Evolutionary conservation across 768 basidiomycete genomes (phyloP), one percentile per base, ranked within the genome.

Genomic region (Amanita phalloides): DNA sequence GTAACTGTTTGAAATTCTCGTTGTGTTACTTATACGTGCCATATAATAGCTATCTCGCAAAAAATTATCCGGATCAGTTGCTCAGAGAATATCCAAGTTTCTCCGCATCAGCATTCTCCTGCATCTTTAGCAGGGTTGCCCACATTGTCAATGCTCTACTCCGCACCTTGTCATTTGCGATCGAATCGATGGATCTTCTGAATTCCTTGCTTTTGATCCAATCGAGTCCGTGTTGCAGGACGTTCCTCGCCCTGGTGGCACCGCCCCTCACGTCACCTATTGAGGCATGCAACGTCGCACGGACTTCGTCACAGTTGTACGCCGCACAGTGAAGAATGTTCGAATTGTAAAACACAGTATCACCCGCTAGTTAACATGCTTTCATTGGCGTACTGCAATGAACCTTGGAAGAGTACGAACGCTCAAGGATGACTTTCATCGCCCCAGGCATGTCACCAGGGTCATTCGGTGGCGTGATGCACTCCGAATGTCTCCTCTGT

Each of bases 341-440:
- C 56, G 75, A 79, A 60, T 86, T 86, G 63, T 90, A 89, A 63
- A 90, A 89, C 21, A 85, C 83, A 0, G 82, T 83, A 53, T 90
- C 82, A 0, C 86, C 85, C 0, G 80, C 85, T 83, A 56, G 39
- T 37, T 6, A 9, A 32, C 39, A 26, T 26, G 21, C 37, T 45
- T 26, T 37, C 20, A 13, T 37, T 32, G n/a, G n/a, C 38, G 21
- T 2, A 4, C 28, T 49, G 17, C 8, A 47, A 21, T 20, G 4
- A n/a, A 45, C 20, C 6, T 48, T 4, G 17, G 46, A 56, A 37
- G 26, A 39, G 6, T 26, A 64, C 76, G 54, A 60, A 81, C 84
- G 75, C 57, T 79, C 68, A 5, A 88, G 66, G 0, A 64, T 65
- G 30, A 86, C 70, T 32, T 64, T 72, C 2, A 84, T 71, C 1